Evolutionary conservation across 495 filamentous ascomycete genomes (phyloP), one percentile per base, ranked within the genome.

Genomic region (Penicillium crystallinum): DNA sequence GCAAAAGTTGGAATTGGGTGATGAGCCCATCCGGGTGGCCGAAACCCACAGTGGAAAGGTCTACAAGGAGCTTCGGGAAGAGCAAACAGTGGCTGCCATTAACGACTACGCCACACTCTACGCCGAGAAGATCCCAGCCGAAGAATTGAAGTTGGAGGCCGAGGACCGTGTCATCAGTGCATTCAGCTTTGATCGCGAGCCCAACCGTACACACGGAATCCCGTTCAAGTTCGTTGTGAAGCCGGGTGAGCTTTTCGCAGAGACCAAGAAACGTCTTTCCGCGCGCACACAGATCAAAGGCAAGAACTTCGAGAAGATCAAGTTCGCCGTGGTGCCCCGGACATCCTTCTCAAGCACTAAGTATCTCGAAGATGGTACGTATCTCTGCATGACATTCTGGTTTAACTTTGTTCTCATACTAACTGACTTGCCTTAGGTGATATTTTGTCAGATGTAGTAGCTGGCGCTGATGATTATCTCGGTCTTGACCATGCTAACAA

Each of bases 281-380:
- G 89, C 88, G 64, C 81, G 93, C 42, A 95, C 88, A 2, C 91
- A 91, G 11, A 83, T 99, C 66, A 97, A 96, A 73, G 93, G 93
- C 56, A 97, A 97, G 75, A 89, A 89, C 49, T 93, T 97, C 56
- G 93, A 99, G 69, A 99, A 97, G 77, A 91, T 97, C 66, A 96
- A 91, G 70, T 97, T 99, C 74, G 89, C 90, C 5, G 71, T 96
- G 38, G 78, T 97, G 6, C 81, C 82, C 53, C 80, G 87, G 47
- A 67, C 77, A 22, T 68, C 77, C 22, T 95, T 86, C 68, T 81
- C 86, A 17, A 87, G 80, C 59, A 86, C 91, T 4, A 75, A 81
- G 48, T 96, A 95, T 74, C 74, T 99, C 49, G 81, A 81, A 55
- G 93, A 97, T 74, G 91, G 93, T 96, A 74, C 78, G 83, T 66